Evolutionary conservation across 331 rosid genomes (phyloP), one percentile per base, ranked within the genome.

Genomic region (Erythrophleum ivorense): DNA sequence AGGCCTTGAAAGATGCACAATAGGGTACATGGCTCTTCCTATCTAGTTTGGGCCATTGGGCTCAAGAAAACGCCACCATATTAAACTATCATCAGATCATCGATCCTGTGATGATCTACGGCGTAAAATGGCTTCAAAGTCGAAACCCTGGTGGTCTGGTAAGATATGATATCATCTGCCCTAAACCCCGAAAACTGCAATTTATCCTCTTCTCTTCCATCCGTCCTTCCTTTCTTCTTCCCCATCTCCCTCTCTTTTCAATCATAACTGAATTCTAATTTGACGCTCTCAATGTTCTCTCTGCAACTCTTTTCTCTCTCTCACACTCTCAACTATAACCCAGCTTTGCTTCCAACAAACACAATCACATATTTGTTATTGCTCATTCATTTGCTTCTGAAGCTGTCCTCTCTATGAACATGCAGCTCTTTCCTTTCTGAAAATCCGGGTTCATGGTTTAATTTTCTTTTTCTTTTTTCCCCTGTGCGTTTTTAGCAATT

Each of bases 401-500:
- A 67, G n/a, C 2, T 1, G 50, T 67, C 7, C 13, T 67, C 29
- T 68, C 34, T 76, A 74, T 49, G 52, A 34, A 31, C 84, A 24
- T 31, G 38, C n/a, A 24, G 16, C 49, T 31, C 65, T 18, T 76
- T 36, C 33, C 66, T 11, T 66, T 62, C 48, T 59, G 50, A 62
- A 66, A 34, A 77, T 81, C 82, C 59, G 45, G 82, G 80, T 81
- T 81, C 50, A 71, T 46, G 46, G 33, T 46, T 77, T 46, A 19
- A 24, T 24, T 49, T 46, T 6, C 43, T 34, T 36, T 6, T 15
- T 41, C 15, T 45, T 49, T 50, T 53, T 33, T 36, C 33, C 0
- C 1, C 29, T 24, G 29, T 24, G 29, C 29, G 0, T 24, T 24
- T 24, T 24, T 24, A 1, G 29, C 7, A 3, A 19, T 34, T 57